Evolutionary conservation across 2,329 filamentous ascomycete genomes (phyloP), one percentile per base, ranked within the genome.

Genomic region (Fusarium graminum): DNA sequence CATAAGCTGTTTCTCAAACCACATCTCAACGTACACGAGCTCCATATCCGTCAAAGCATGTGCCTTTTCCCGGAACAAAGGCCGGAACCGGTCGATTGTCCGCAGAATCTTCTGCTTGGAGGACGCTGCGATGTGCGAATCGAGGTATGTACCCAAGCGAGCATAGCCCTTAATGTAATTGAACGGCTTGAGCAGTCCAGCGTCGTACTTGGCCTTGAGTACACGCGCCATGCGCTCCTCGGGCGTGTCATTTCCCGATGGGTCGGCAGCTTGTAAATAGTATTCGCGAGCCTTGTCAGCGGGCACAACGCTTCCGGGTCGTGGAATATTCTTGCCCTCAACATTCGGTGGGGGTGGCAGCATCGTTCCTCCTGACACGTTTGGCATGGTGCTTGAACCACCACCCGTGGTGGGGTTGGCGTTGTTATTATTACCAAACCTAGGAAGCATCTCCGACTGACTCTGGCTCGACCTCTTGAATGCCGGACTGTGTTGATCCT

Each of bases 91-190:
- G 78, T 97, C 92, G 41, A 99, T 86, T 74, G 97, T 94, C 61
- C 93, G 89, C 42, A 97, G 81, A 64, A 99, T 97, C 80, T 96
- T 95, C 72, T 96, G 91, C 64, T 95, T 93, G 19, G 92, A 95
- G 16, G 87, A 83, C 25, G 91, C 87, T 52, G 92, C 89, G 76
- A 98, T 90, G 75, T 98, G 90, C 59, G 89, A 88, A 74, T 97
- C 93, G 84, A 99, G 94, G 77, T 97, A 99, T 65, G 90, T 89
- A 65, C 93, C 92, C 45, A 99, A 82, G 30, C 93, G 88, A 12
- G 93, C 91, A 77, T 99, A 99, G 13, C 95, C 95, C 74, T 96
- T 97, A 71, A 98, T 92, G 78, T 99, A 99, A 80, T 98, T 98
- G 85, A 99, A 99, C 2, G 95, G 95, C 75, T 94, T 95, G 59